Evolutionary conservation across 495 filamentous ascomycete species (phyloP), one percentile per base, ranked within the genome.

Genomic region (Hamigera avellanea): DNA sequence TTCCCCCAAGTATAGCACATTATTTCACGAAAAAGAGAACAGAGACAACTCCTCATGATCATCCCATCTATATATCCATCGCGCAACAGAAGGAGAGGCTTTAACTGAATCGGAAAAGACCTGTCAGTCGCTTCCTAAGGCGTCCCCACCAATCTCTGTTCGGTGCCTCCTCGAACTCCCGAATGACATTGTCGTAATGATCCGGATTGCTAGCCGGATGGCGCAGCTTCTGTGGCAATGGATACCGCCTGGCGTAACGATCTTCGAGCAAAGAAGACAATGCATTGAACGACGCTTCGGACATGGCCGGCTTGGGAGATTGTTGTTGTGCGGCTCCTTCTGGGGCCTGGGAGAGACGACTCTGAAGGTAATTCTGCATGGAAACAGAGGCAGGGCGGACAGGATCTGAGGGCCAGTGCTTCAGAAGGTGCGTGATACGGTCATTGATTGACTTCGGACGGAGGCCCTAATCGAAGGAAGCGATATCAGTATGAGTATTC

Each of bases 231-330:
- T 65, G 62, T 0, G 70, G 61, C 13, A 86, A 48, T 7, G 77
- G 80, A 53, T 87, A 91, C 67, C 79, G 46, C 34, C 65, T 72
- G 32, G 60, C 70, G 52, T 85, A 91, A 35, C 78, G 61, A 54
- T 93, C 71, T 40, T 86, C 77, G 14, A 93, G 61, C 9, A 94
- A 68, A 2, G 76, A 73, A 42, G 80, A 81, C 1, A 91, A 66
- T 4, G 83, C 84, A 47, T 86, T 83, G 32, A 74, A 70, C 3
- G 66, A 68, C 50, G 88, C 67, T 42, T 65, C 64, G 28, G 71
- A 60, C 35, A 80, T 69, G 14, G 50, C 33, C n/a, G 19, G 36
- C 19, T 1, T 27, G 19, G 5, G 33, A 4, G 45, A 35, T 23
- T 35, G 32, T 25, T 38, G 48, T 29, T 21, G 39, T 44, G 40